Conservation (phyloP, 176 grass and related monocot genomes). For the Phragmites australis region DNA sequence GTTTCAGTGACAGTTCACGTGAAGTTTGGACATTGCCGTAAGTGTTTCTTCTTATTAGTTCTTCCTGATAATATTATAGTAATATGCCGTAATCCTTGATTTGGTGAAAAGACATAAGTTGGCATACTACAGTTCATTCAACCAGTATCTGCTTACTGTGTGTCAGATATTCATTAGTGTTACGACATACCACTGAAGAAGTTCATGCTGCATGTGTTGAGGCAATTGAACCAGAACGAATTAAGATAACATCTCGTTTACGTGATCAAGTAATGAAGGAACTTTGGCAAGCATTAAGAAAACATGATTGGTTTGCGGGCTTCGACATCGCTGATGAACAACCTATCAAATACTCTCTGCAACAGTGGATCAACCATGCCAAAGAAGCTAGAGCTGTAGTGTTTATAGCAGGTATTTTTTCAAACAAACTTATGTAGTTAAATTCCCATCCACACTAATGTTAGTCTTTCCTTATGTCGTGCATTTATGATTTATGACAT, state of each 20-base stretch:
- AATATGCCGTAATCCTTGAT: not conserved
- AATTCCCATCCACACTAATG: not conserved
- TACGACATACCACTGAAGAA: slow-evolving; percentile 92
- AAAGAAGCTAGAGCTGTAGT: slow-evolving; percentile 71
- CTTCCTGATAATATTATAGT: slow-evolving; percentile 2
- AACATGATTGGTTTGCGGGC: slow-evolving; percentile 76
- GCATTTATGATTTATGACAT: not conserved
- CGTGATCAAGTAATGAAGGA: slow-evolving; percentile 74
- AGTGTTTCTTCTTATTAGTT: slow-evolving; percentile 43
- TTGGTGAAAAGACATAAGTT: not conserved
- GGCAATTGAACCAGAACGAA: slow-evolving; percentile 71
- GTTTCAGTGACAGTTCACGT: slow-evolving; percentile 39
- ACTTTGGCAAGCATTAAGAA: slow-evolving; percentile 56
- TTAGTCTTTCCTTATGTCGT: not conserved
- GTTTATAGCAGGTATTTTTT: slow-evolving; percentile 80
- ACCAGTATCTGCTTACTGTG: slow-evolving; percentile 18
- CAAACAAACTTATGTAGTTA: not conserved
- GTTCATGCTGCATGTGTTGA: slow-evolving; percentile 81
- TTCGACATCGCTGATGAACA: slow-evolving; percentile 81
- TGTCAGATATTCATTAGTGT: slow-evolving; percentile 81
- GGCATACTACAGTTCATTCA: slow-evolving; percentile 25
- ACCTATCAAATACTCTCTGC: slow-evolving; percentile 67
- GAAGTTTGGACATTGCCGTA: slow-evolving; percentile 90
- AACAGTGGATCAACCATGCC: slow-evolving; percentile 74
- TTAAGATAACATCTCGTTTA: slow-evolving; percentile 62